Evolutionary conservation across 2,329 filamentous ascomycete genomes (phyloP).

Genomic region (Colletotrichum shisoi): DNA sequence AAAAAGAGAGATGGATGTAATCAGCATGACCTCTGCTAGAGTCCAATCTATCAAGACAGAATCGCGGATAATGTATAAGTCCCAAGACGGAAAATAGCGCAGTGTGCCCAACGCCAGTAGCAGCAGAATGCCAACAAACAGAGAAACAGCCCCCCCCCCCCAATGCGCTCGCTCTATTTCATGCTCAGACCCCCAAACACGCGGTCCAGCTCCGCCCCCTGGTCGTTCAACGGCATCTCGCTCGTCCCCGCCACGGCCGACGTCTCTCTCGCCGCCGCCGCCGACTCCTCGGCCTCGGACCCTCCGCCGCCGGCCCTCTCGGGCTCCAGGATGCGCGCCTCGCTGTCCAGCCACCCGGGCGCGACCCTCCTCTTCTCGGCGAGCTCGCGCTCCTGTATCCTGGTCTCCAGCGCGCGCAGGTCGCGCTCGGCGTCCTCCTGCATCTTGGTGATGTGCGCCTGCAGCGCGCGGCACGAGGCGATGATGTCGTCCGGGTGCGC

Average conservation of each 20-base stretch:
- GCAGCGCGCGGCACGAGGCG: slow-evolving; percentile 79
- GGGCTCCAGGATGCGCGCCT: slow-evolving; percentile 73
- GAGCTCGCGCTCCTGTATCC: slow-evolving; percentile 70
- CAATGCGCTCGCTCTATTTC: slow-evolving; percentile 26
- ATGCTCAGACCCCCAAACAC: slow-evolving; percentile 62
- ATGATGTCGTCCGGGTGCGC: slow-evolving; percentile 89
- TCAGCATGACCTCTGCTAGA: not conserved
- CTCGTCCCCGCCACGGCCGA: slow-evolving; percentile 45
- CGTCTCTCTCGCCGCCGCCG: slow-evolving; percentile 46
- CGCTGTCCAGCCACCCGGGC: slow-evolving; percentile 82
- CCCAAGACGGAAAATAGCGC: too few species aligned
- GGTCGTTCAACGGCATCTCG: slow-evolving; percentile 54
- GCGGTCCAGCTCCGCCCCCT: slow-evolving; percentile 65
- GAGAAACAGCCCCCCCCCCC: not conserved
- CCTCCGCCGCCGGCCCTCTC: slow-evolving; percentile 55
- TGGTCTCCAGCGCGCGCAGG: slow-evolving; percentile 74
- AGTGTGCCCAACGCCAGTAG: slow-evolving; percentile 7
- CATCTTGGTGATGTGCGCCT: slow-evolving; percentile 75
- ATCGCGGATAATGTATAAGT: not conserved
- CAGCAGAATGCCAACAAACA: not conserved
- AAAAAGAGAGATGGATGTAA: too few species aligned
- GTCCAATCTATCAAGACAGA: not conserved
- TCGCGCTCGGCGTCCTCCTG: slow-evolving; percentile 72
- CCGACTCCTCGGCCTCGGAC: slow-evolving; percentile 11
- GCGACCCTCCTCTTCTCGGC: slow-evolving; percentile 82